These are phyloP conservation scores for Apophysomyces sp. DNA, from an alignment of 371 early-diverging fungal genomes.

Conservation along the genomic window DNA sequence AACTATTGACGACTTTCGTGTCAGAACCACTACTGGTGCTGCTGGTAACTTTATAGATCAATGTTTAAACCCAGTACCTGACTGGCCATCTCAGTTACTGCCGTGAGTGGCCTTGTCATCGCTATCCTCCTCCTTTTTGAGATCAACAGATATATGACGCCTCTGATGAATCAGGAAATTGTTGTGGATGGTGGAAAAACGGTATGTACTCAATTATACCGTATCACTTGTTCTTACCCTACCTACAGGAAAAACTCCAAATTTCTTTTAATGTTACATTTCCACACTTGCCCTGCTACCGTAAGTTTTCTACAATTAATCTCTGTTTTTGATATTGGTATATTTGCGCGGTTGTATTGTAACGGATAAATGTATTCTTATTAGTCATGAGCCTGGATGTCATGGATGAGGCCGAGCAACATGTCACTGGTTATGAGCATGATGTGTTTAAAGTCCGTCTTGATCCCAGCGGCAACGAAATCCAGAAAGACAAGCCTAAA, in stretches of 20 bases:
- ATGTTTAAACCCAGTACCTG: not conserved
- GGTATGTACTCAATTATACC: slow-evolving; percentile 12
- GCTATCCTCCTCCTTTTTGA: slow-evolving; percentile 75
- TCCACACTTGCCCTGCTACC: slow-evolving; percentile 85
- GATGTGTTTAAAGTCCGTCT: slow-evolving; percentile 81
- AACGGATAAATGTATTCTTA: not conserved
- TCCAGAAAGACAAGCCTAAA: slow-evolving; percentile 55
- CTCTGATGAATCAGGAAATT: slow-evolving; percentile 70
- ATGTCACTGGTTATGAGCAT: slow-evolving; percentile 78
- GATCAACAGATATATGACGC: slow-evolving; percentile 70
- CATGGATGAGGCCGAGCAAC: slow-evolving; percentile 88
- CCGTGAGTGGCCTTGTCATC: slow-evolving; percentile 73
- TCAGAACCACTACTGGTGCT: slow-evolving; percentile 89
- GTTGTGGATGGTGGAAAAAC: slow-evolving; percentile 83
- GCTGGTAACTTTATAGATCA: slow-evolving; percentile 50
- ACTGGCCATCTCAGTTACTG: slow-evolving; percentile 59
- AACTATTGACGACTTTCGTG: slow-evolving; percentile 92
- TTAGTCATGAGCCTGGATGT: slow-evolving; percentile 87
- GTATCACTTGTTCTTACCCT: not conserved
- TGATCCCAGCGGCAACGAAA: slow-evolving; percentile 63
- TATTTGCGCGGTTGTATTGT: too few species aligned
- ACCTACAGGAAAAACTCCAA: slow-evolving; percentile 70
- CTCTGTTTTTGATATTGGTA: not conserved
- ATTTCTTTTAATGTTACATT: slow-evolving; percentile 90
- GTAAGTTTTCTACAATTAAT: slow-evolving; percentile 39